Evolutionary conservation across 345 rosid species (phyloP).

Genomic region (Dipteronia dyeriana): DNA sequence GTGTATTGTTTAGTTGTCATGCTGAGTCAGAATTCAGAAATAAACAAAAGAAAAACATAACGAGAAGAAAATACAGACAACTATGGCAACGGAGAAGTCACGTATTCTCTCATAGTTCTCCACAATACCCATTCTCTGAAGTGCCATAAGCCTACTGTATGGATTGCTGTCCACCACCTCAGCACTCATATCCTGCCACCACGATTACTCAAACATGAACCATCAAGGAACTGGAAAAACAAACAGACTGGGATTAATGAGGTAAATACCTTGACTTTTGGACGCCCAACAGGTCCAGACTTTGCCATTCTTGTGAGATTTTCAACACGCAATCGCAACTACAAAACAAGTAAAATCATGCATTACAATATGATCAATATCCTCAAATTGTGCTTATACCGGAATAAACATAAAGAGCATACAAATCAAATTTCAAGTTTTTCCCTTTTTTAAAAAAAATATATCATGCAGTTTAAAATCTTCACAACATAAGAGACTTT

Average conservation of each 20-base stretch:
- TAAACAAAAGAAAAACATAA: neutral
- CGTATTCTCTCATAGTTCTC: slow-evolving; percentile 84
- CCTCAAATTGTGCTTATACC: neutral
- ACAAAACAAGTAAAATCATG: slow-evolving; percentile 14
- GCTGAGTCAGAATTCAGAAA: neutral
- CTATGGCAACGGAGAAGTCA: slow-evolving; percentile 90
- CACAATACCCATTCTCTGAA: slow-evolving; percentile 97
- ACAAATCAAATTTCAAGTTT: neutral
- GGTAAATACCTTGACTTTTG: slow-evolving; percentile 70
- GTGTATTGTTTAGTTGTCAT: neutral
- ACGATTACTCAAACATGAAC: neutral
- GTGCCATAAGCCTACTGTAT: slow-evolving; percentile 98
- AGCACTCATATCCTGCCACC: slow-evolving; percentile 86
- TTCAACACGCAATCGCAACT: slow-evolving; percentile 65
- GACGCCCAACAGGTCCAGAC: slow-evolving; percentile 54
- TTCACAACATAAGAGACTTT: neutral
- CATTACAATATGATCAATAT: neutral
- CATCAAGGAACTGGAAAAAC: neutral
- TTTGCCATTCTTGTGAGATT: slow-evolving; percentile 55
- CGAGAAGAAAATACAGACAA: slow-evolving; percentile 66
- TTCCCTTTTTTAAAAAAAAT: too few species aligned
- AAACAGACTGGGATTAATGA: neutral
- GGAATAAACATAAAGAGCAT: neutral
- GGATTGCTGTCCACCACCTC: slow-evolving; percentile 98
- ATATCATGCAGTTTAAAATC: neutral